A percentile compares a stretch with the other conserved stretches of the same genome.
Evolutionary conservation across 768 basidiomycete species (phyloP).

Genomic region (Lanmaoa pseudosensibilis): DNA sequence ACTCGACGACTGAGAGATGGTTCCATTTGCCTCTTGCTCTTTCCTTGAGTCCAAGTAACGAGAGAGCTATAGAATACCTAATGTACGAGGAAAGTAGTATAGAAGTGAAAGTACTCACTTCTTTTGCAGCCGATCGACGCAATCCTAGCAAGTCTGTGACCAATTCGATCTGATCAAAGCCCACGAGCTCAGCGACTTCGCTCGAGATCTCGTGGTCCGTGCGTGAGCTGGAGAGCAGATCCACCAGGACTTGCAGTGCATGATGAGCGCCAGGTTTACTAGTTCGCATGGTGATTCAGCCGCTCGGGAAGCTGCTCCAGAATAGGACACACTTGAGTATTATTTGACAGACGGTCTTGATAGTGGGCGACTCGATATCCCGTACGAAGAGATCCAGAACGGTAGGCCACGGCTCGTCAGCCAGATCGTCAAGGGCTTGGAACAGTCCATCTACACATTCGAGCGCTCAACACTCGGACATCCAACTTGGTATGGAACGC

Average conservation of each 20-base stretch:
- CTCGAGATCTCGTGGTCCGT: slow-evolving; percentile 72
- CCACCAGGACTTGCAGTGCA: slow-evolving; percentile 22
- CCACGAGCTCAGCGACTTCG: slow-evolving; percentile 77
- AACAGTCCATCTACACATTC: slow-evolving; percentile 13
- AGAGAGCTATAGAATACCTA: slow-evolving; percentile 16
- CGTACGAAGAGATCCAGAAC: slow-evolving; percentile 35
- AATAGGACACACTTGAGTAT: slow-evolving; percentile 17
- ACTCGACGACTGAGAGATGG: slow-evolving; percentile 9
- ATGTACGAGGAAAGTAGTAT: neutral
- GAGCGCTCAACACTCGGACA: slow-evolving; percentile 4
- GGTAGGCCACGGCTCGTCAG: slow-evolving; percentile 28
- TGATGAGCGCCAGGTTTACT: slow-evolving; percentile 15
- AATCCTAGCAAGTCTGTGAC: slow-evolving; percentile 67
- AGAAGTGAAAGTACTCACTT: slow-evolving; percentile 40
- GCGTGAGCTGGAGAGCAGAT: slow-evolving; percentile 48
- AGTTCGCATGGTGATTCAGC: slow-evolving; percentile 8
- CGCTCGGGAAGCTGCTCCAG: neutral
- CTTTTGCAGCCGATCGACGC: slow-evolving; percentile 46
- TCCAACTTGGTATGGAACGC: neutral
- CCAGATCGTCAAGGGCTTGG: slow-evolving; percentile 9
- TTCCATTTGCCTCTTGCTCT: neutral
- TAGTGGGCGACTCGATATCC: neutral
- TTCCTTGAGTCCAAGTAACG: neutral
- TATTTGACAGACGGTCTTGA: slow-evolving; percentile 9
- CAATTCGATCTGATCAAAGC: slow-evolving; percentile 81